These are phyloP conservation scores for Neoscytalidium dimidiatum DNA, from an alignment of 2,329 filamentous ascomycete genomes.

Conservation along the genomic window DNA sequence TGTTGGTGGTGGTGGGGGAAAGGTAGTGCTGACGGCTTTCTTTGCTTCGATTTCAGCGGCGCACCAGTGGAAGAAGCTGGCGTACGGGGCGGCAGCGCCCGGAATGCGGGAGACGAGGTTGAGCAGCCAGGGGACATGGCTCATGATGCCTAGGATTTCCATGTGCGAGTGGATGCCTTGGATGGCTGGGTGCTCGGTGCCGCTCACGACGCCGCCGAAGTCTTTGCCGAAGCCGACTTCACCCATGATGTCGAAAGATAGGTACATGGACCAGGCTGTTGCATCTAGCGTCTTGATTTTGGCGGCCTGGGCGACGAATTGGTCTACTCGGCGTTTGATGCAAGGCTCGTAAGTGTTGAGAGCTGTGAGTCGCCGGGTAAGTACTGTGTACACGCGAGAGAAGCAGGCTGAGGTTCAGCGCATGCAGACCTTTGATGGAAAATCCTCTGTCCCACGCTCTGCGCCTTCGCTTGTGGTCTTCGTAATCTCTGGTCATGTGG, in stretches of 20 bases:
- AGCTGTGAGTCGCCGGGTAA: slow-evolving; percentile 21
- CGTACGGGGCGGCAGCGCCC: slow-evolving; percentile 29
- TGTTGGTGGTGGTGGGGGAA: neutral
- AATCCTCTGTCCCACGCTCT: slow-evolving; percentile 38
- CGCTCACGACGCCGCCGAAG: slow-evolving; percentile 39
- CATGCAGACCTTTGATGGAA: slow-evolving; percentile 26
- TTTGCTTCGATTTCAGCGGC: slow-evolving; percentile 33
- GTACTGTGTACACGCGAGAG: neutral
- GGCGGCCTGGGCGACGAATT: neutral
- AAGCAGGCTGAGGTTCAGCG: neutral
- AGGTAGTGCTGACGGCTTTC: slow-evolving; percentile 26
- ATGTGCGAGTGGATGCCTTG: slow-evolving; percentile 40
- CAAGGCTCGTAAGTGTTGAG: slow-evolving; percentile 39
- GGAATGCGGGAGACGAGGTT: slow-evolving; percentile 35
- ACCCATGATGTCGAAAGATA: slow-evolving; percentile 54
- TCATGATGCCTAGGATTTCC: slow-evolving; percentile 33
- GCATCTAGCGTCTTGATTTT: slow-evolving; percentile 26
- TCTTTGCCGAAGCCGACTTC: slow-evolving; percentile 46
- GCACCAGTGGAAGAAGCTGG: slow-evolving; percentile 33
- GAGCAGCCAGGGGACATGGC: slow-evolving; percentile 39
- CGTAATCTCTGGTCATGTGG: slow-evolving; percentile 32
- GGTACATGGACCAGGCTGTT: slow-evolving; percentile 40
- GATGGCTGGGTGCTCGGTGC: slow-evolving; percentile 34
- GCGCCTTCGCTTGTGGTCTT: slow-evolving; percentile 32
- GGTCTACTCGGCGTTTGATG: slow-evolving; percentile 15